Evolutionary conservation across 257 asterid species (phyloP).

Genomic region (Solanum corneliomulleri): DNA sequence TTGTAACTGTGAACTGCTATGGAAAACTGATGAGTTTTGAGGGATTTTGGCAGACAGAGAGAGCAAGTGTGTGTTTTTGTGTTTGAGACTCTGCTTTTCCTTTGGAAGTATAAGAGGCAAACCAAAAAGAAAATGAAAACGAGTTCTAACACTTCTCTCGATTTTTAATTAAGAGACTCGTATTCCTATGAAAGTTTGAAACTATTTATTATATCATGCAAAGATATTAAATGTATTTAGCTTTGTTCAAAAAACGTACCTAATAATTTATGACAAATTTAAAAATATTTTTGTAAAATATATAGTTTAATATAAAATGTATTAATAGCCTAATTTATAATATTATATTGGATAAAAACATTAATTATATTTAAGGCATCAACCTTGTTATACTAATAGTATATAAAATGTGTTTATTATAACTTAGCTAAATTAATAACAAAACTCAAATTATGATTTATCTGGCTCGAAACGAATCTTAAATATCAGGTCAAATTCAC

Average conservation of each 20-base stretch:
- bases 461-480: accelerated
- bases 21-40: background rate
- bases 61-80: background rate
- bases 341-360: background rate
- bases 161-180: background rate
- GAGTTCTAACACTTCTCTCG: accelerated
- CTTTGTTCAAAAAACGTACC: too few species aligned
- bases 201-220: accelerated
- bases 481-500: accelerated
- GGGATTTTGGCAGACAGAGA: background rate
- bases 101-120: background rate
- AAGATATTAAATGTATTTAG: too few species aligned
- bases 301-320: too few species aligned
- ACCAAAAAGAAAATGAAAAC: background rate
- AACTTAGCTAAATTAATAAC: background rate
- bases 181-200: accelerated
- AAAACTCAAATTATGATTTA: background rate
- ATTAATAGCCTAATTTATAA: too few species aligned
- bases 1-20: background rate
- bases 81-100: background rate
- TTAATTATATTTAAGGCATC: background rate
- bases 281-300: too few species aligned
- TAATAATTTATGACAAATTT: too few species aligned
- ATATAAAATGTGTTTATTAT: too few species aligned
- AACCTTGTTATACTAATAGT: too few species aligned